phyloP scores from a whole-genome alignment of 2,329 filamentous ascomycete genomes.

The Colletotrichum tamarilloi region DNA sequence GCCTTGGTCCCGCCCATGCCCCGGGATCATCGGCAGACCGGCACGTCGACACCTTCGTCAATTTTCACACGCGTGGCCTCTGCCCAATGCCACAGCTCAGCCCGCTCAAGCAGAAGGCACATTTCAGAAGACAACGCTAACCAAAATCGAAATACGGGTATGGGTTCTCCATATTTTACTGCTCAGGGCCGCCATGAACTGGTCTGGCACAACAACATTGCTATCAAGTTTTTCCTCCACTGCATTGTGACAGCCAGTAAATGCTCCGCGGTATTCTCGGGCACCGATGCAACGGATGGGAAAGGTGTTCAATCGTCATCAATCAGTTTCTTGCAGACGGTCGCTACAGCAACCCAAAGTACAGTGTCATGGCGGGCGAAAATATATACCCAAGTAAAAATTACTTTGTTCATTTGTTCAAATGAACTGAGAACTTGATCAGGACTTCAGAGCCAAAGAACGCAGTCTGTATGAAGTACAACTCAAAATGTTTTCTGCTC shows the following conservation, averaged over 20 bases:
- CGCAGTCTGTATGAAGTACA: too few species aligned
- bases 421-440: background rate
- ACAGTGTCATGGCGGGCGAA: too few species aligned
- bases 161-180: background rate
- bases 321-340: background rate
- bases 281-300: background rate
- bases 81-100: background rate
- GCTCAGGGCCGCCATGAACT: background rate
- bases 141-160: background rate
- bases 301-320: background rate
- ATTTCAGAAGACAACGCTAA: background rate
- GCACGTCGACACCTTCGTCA: background rate
- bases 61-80: background rate
- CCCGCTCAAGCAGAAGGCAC: background rate
- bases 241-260: background rate
- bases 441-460: background rate
- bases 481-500: background rate
- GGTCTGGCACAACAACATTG: background rate
- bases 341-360: background rate
- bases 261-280: constrained; percentile 3
- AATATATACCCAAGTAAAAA: background rate
- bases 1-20: background rate
- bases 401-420: background rate
- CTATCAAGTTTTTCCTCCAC: background rate
- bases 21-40: constrained; percentile 1